Evolutionary conservation across 2,329 filamentous ascomycete genomes (phyloP).

Genomic region (Teratosphaeriaceae sp.): DNA sequence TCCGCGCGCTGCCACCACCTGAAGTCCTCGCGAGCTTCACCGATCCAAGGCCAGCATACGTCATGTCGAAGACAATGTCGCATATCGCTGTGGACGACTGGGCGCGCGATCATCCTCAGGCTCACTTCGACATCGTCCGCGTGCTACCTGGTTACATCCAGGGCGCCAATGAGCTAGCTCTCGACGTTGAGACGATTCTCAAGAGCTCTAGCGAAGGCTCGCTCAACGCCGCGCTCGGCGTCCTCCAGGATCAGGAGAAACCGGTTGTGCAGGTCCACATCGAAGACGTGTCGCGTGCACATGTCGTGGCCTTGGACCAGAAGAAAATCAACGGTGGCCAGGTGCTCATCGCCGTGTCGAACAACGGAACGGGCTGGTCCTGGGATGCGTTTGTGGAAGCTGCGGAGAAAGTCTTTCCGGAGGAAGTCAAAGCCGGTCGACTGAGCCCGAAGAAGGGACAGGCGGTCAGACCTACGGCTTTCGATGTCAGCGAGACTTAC

Average conservation of each 20-base stretch:
- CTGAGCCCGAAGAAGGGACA: slow-evolving; percentile 1
- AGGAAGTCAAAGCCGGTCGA: slow-evolving; percentile 9
- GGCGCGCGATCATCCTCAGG: background rate
- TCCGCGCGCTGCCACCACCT: background rate
- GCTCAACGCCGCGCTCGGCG: slow-evolving; percentile 12
- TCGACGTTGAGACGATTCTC: slow-evolving; percentile 4
- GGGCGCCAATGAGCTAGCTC: background rate
- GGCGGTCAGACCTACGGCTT: background rate
- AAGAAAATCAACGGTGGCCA: background rate
- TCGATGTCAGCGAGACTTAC: slow-evolving; percentile 9
- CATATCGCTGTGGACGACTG: slow-evolving; percentile 10
- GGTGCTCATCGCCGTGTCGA: background rate
- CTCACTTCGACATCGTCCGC: background rate
- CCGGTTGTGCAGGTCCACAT: slow-evolving; percentile 7
- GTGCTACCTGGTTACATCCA: background rate
- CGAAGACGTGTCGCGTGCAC: slow-evolving; percentile 25
- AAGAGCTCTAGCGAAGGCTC: slow-evolving; percentile 13
- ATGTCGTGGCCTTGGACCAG: slow-evolving; percentile 21
- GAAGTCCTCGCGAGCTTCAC: slow-evolving; percentile 5
- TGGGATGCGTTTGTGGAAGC: slow-evolving; percentile 8
- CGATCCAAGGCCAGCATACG: background rate
- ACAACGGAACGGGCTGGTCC: background rate
- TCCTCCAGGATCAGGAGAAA: slow-evolving; percentile 11
- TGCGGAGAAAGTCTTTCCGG: slow-evolving; percentile 8
- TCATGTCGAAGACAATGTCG: slow-evolving; percentile 17